Conservation (phyloP, 2,329 filamentous ascomycete species). For the Colletotrichum horii region DNA sequence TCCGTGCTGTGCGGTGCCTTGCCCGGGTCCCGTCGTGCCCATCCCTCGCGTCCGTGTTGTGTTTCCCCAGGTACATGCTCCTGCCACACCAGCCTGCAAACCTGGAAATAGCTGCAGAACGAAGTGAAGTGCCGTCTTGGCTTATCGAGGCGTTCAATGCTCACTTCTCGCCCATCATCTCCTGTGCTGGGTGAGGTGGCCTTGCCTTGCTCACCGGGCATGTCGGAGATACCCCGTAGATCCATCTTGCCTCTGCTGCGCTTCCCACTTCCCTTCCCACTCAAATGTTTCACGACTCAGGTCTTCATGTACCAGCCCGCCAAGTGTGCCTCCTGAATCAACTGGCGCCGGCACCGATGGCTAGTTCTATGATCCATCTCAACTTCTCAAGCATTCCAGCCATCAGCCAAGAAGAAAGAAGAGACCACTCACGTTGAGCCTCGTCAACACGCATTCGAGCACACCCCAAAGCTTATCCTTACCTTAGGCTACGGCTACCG, state of each 20-base stretch:
- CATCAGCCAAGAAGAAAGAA: constrained; percentile 7
- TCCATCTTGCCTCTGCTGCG: background rate
- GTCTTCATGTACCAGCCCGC: constrained; percentile 2
- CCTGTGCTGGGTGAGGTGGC: background rate
- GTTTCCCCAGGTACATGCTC: background rate
- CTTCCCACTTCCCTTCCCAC: constrained; percentile 12
- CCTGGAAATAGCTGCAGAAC: background rate
- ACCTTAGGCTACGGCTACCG: background rate
- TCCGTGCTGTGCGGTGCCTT: background rate
- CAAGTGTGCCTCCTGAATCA: constrained; percentile 15
- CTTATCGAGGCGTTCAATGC: background rate
- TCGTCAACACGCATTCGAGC: constrained; percentile 13
- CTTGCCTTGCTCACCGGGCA: background rate
- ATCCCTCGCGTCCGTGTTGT: background rate
- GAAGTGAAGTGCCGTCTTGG: background rate
- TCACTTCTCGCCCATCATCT: background rate
- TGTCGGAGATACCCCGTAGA: constrained; percentile 15
- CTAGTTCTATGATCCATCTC: background rate
- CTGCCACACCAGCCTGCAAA: background rate
- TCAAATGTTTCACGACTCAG: constrained; percentile 16
- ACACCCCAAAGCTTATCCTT: constrained; percentile 10
- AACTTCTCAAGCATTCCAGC: constrained; percentile 19
- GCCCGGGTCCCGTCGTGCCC: background rate
- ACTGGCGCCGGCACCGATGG: background rate
- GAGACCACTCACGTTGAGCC: constrained; percentile 9